Evolutionary conservation across 345 rosid species (phyloP).

Genomic region (Eutrema yunnanense): DNA sequence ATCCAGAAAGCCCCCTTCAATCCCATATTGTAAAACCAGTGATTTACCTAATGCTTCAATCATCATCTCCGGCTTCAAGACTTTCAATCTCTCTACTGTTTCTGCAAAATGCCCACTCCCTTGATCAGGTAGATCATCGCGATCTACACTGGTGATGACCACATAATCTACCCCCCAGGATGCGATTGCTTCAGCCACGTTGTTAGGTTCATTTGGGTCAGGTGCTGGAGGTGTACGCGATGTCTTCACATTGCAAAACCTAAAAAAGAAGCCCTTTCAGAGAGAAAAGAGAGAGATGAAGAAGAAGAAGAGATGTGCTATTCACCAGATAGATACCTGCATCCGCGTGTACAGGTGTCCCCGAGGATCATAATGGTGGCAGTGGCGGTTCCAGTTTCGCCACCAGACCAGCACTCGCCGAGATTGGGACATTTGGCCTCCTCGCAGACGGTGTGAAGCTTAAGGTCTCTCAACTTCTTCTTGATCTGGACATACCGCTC

Average conservation of each 20-base stretch:
- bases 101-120: conserved; percentile 80
- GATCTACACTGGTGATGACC: conserved; percentile 87
- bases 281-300: too few relatives aligned
- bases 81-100: conserved; percentile 76
- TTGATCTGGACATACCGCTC: conserved; percentile 96
- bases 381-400: conserved; percentile 96
- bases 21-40: not conserved
- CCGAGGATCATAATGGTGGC: conserved; percentile 97
- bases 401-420: conserved; percentile 99
- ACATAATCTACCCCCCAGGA: conserved; percentile 90
- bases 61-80: conserved; percentile 74
- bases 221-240: conserved; percentile 94
- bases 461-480: conserved; percentile 83
- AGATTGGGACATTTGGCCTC: conserved; percentile 95
- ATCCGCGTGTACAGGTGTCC: conserved; percentile 94
- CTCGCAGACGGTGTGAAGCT: conserved; percentile 96
- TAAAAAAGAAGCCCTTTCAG: not conserved
- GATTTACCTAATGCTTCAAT: conserved; percentile 88
- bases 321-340: conserved; percentile 45
- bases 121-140: conserved; percentile 86
- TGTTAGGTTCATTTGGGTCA: conserved; percentile 79
- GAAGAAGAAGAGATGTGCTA: not conserved
- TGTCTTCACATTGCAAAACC: conserved; percentile 91
- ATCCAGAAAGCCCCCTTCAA: not conserved
- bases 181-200: conserved; percentile 95